These are phyloP conservation scores for Cryptosporidium viatorum DNA, from an alignment of 169 alveolate species.

Conservation along the genomic window DNA sequence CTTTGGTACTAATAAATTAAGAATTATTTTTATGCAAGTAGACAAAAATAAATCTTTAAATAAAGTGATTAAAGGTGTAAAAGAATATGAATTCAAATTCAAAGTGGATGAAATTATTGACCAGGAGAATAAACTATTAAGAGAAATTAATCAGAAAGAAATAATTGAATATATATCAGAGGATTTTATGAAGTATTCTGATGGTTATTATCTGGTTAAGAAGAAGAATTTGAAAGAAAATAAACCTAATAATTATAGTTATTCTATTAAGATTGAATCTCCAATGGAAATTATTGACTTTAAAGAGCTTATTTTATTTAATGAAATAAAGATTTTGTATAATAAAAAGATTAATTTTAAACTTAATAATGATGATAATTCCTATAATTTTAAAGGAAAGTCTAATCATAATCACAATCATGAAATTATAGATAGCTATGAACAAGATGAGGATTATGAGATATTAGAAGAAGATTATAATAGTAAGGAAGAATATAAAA, in stretches of 20 bases:
- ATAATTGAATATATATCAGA: neutral
- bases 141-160: neutral
- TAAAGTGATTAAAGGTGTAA: neutral
- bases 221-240: neutral
- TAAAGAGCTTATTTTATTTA: conserved; percentile 16
- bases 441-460: neutral
- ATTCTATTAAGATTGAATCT: conserved; percentile 36
- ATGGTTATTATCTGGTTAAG: conserved; percentile 22
- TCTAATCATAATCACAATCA: neutral
- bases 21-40: neutral
- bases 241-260: neutral
- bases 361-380: neutral
- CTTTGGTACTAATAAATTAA: neutral
- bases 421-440: neutral
- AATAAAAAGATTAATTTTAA: neutral
- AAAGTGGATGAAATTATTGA: neutral
- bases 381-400: neutral
- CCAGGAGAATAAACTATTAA: neutral
- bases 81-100: neutral
- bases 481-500: neutral
- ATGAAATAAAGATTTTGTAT: neutral
- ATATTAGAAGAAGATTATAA: neutral
- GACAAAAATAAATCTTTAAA: neutral
- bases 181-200: neutral
- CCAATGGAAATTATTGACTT: conserved; percentile 34